Base-by-base conservation (phyloP, 1,284 basidiomycete genomes). In the Phellopilus nigrolimitatus region DNA sequence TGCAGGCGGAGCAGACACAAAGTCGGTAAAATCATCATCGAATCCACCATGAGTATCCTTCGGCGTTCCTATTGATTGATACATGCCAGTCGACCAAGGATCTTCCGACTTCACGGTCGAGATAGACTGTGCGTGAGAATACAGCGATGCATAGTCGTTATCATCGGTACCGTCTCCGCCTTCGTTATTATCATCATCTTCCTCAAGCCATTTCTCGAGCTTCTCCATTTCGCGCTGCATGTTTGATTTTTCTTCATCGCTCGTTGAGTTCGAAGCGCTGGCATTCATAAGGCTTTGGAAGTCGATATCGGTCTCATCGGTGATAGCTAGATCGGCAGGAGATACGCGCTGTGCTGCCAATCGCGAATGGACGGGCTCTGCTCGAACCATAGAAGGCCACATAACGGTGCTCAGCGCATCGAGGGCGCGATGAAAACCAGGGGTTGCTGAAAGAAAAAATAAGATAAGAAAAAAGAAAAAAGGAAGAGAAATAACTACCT, bases 351-450 rank as follows among this genome's bases (percentile, higher is more conserved):
- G 40, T 6, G 25, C 19, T 15, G 55, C 6, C n/a, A n/a, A n/a
- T n/a, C n/a, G n/a, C n/a, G 47, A 43, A 30, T 42, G 47, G 19
- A 27, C 51, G 54, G 49, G 60, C 13, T 62, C 56, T 50, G 64
- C 61, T 42, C 66, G 74, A 12, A 77, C 65, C 76, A 91, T 81
- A 0, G 82, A 82, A 3, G 88, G 84, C 88, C 88, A 91, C 83
- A 91, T 88, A 58, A 91, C 80, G 0, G 87, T 88, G 63, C 86
- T 84, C 34, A 91, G 67, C 6, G 88, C 84, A 61, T 89, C 87
- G 13, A 87, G 58, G 9, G 89, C 80, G 21, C 88, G 79, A 33
- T 78, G 75, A 21, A 88, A 71, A 6, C 80, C 75, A 13, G 76
- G 78, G 36, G 82, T 73, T 82, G 53, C 31, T 42, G 19, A n/a